Percentiles rank a stretch among this genome's conserved stretches.
phyloP scores from a whole-genome alignment of 2,329 filamentous ascomycete genomes.

The Exophiala mesophila region DNA sequence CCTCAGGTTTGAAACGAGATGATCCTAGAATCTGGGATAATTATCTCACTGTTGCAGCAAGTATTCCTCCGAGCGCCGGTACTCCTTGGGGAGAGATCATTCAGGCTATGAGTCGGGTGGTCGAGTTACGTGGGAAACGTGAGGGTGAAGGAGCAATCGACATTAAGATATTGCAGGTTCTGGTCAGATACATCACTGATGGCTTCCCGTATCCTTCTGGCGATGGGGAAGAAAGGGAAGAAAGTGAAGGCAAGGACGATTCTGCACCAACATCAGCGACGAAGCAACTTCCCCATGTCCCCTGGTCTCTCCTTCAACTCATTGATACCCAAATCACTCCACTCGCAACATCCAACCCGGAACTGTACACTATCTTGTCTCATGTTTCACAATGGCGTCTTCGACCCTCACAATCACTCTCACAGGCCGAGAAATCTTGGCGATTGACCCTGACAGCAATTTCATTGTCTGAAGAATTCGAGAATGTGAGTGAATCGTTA shows the following conservation, averaged over 20 bases:
- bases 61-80: slow-evolving; percentile 56
- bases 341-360: slow-evolving; percentile 72
- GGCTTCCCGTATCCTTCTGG: slow-evolving; percentile 33
- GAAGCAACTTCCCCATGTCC: slow-evolving; percentile 48
- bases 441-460: slow-evolving; percentile 45
- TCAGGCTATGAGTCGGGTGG: slow-evolving; percentile 66
- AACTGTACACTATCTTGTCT: slow-evolving; percentile 71
- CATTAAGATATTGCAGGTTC: slow-evolving; percentile 61
- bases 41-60: slow-evolving; percentile 78
- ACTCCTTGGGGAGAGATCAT: slow-evolving; percentile 68
- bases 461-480: slow-evolving; percentile 10
- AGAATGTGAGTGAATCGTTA: slow-evolving; percentile 48
- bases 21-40: slow-evolving; percentile 97
- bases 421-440: slow-evolving; percentile 87
- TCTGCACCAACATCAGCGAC: slow-evolving; percentile 26
- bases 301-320: slow-evolving; percentile 56
- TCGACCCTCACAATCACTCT: slow-evolving; percentile 67
- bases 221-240: background rate
- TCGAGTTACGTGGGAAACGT: slow-evolving; percentile 63
- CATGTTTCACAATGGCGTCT: slow-evolving; percentile 68
- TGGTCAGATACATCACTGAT: slow-evolving; percentile 67
- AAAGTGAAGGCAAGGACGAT: slow-evolving; percentile 3
- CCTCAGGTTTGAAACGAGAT: slow-evolving; percentile 74
- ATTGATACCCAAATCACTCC: slow-evolving; percentile 72
- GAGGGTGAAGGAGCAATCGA: slow-evolving; percentile 77